phyloP scores from a whole-genome alignment of 2,329 filamentous ascomycete species.

The Botrytis squamosa region DNA sequence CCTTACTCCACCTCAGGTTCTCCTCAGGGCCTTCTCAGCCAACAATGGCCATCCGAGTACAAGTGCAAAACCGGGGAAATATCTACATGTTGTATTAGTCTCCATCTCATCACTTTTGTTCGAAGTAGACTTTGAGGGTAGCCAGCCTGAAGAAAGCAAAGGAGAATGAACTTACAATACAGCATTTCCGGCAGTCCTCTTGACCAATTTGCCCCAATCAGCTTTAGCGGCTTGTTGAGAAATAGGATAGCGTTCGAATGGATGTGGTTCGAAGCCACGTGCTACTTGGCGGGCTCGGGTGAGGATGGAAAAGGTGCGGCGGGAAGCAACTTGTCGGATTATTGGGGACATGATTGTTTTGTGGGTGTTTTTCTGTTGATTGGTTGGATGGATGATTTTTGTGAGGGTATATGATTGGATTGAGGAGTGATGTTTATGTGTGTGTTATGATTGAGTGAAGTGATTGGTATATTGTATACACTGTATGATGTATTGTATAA shows the following conservation, averaged over 20 bases:
- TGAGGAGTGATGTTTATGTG: background rate
- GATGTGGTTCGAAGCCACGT: slow-evolving; percentile 17
- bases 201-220: slow-evolving; percentile 9
- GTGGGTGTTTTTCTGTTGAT: background rate
- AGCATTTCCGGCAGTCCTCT: slow-evolving; percentile 2
- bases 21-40: slow-evolving; percentile 7
- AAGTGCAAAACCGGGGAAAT: slow-evolving; percentile 18
- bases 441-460: slow-evolving; percentile 6
- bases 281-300: slow-evolving; percentile 10
- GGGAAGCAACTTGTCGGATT: slow-evolving; percentile 11
- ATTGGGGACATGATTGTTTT: slow-evolving; percentile 19
- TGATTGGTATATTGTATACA: background rate
- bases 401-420: background rate
- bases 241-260: slow-evolving; percentile 16
- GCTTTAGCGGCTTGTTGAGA: slow-evolving; percentile 12
- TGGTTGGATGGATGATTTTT: background rate
- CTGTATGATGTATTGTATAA: background rate
- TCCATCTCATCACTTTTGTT: background rate
- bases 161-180: background rate
- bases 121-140: background rate
- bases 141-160: background rate
- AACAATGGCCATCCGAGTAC: slow-evolving; percentile 22
- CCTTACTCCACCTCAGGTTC: background rate
- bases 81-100: slow-evolving; percentile 2
- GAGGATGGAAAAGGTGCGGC: slow-evolving; percentile 18